Base-by-base conservation (phyloP, 2,329 filamentous ascomycete species). In the Raffaelea deltoideospora region DNA sequence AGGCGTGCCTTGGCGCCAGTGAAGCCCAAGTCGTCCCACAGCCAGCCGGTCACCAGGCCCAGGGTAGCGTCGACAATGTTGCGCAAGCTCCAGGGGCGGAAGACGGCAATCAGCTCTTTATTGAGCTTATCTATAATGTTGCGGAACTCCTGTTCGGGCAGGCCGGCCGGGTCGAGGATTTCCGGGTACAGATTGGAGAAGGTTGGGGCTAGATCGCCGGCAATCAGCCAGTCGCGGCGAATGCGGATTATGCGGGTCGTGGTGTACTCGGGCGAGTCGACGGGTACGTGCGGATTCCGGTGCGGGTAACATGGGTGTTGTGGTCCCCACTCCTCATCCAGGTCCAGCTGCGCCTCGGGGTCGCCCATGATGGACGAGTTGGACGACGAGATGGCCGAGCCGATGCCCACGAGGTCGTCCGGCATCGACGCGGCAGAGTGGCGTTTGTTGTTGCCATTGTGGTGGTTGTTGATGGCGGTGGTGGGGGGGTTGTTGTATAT, bases 161-260 rank as follows among this genome's bases (percentile, higher is more conserved):
- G 61, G 23, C 87, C 74, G 0, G 73, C 74, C 1, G 86, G 84
- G 46, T 95, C 87, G 8, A 98, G 65, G 40, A 98, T 93, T 53
- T 98, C 90, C 0, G 90, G 90, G 50, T 98, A 98, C 3, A 95
- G 65, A 49, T 96, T 95, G 14, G 84, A 90, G 53, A 92, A 96
- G 0, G 87, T 85, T 0, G 90, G 90, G 2, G 87, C 88, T 21
- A 94, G 63, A 55, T 98, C 90, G 26, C 88, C 90, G 42, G 78
- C 72, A 22, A 87, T 58, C 59, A 96, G 78, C 82, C 87, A 98
- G 57, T 98, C 90, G 30, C 90, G 72, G 40, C 79, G 77, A 43
- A 98, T 79, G 14, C 90, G 79, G 49, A 98, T 95, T 45, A 98
- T 82, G 39, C 88, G 79, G 2, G 90, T 98, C 7, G 67, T 75